Evolutionary conservation across 306 rosid genomes (phyloP), one percentile per base, ranked within the genome.

Genomic region (Morella rubra): DNA sequence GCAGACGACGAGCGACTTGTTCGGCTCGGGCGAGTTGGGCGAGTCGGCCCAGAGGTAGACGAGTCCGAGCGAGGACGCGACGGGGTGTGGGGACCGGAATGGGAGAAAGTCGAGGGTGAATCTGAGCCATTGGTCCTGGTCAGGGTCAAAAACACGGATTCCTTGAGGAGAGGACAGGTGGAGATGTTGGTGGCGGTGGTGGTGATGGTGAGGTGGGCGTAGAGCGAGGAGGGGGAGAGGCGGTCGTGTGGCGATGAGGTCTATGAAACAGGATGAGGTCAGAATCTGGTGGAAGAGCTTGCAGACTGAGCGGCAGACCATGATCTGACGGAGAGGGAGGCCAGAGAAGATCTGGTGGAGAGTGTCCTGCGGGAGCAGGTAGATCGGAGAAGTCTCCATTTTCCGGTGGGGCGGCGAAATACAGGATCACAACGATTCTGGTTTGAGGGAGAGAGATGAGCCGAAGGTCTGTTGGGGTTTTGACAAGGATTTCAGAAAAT

Each of bases 1-100:
- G 42, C 97, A 91, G 14, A 89, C 90, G 12, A 94, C 60, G 9
- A 94, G 90, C 0, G 96, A 85, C 73, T 91, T 93, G 42, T 72
- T 60, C 10, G 87, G 69, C 27, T 83, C 86, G 19, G 85, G 53
- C 40, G 84, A 68, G 15, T 79, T 81, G 32, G 82, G 72, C 50
- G 88, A 86, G 44, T 90, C 89, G 14, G 84, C 98, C 98, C 98
- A 94, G 74, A 94, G 93, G 70, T 90, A 91, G 72, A 94, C 59
- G 62, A 94, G 89, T 6, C 98, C 98, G 27, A 68, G 73, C 1
- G 97, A 90, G 69, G 98, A 89, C 5, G 98, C 96, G n/a, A 91
- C 97, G 1, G 97, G 97, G 79, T 85, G 94, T 1, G 90, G 95
- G 10, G 86, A 82, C 2, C 82, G 87, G 79, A 89, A 90, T 56